These are phyloP conservation scores for Hordeum vulgare DNA, from an alignment of 176 grass and related monocot species.

Conservation along the genomic window MorexV3_pseudomolecules_assembly NC_058520.1:592695462-592695961, in stretches of 20 bases:
- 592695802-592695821: no score
- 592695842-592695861: no score
- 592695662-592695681: background rate
- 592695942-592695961: no score
- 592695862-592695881: no score
- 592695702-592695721: background rate
- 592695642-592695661: slow-evolving; percentile 46
- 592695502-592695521: slow-evolving; percentile 66
- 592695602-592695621: slow-evolving; percentile 75
- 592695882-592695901: no score
- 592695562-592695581: slow-evolving; percentile 83
- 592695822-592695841: no score
- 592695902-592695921: no score
- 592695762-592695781: no score
- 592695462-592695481: slow-evolving; percentile 51
- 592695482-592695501: slow-evolving; percentile 67
- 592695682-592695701: no score
- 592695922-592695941: no score
- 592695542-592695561: slow-evolving; percentile 39
- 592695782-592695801: no score
- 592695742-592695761: no score
- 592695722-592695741: background rate
- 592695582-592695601: slow-evolving; percentile 96
- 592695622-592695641: slow-evolving; percentile 80
- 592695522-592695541: slow-evolving; percentile 80